These are phyloP conservation scores for Boletus mariae DNA, from an alignment of 1,284 basidiomycete genomes.

Conservation along the genomic window DNA sequence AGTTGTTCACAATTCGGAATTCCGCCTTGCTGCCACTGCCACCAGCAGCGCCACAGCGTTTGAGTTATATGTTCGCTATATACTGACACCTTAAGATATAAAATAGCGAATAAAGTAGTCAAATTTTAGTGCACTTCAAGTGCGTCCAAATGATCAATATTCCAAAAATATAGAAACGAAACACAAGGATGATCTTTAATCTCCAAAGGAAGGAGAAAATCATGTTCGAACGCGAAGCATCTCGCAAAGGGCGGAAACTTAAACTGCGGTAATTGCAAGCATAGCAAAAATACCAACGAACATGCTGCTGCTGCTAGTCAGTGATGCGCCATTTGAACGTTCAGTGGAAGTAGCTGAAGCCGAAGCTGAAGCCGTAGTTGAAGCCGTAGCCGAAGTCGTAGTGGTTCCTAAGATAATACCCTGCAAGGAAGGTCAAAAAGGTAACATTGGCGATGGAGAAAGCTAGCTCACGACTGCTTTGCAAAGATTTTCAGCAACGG, in stretches of 20 bases:
- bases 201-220: not conserved
- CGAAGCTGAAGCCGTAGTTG: not conserved
- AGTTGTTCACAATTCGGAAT: no score
- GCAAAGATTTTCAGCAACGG: conserved; percentile 45
- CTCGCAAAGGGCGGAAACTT: not conserved
- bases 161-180: not conserved
- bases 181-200: not conserved
- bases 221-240: conserved; percentile 4
- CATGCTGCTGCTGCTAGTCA: conserved; percentile 8
- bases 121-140: not conserved
- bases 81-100: no score
- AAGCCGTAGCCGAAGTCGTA: not conserved
- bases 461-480: conserved; percentile 43
- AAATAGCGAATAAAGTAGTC: no score
- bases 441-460: not conserved
- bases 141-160: not conserved
- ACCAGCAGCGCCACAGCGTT: no score
- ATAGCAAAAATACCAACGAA: conserved; percentile 18
- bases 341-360: not conserved
- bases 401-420: conserved; percentile 45
- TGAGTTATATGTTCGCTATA: no score
- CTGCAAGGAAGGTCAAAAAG: conserved; percentile 26
- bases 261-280: conserved; percentile 19
- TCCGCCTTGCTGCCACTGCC: no score
- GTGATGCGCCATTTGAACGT: conserved; percentile 11